Percentiles rank a stretch among this genome's conserved stretches.
Conservation (phyloP, 768 basidiomycete genomes). For the Chlorophyllum brunneum region DNA sequence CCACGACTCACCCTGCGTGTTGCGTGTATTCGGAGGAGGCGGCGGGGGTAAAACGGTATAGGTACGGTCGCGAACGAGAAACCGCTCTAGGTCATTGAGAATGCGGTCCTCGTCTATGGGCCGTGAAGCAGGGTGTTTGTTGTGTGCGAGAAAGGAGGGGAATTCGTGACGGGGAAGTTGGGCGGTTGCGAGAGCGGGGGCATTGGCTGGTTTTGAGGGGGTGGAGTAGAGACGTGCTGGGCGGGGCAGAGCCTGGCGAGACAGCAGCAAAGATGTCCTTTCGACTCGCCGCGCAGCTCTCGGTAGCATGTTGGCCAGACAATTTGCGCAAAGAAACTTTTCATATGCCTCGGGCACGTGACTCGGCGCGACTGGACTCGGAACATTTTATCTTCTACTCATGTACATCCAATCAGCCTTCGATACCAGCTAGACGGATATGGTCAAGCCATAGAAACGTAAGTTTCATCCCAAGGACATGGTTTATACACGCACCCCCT, state of each 20-base stretch:
- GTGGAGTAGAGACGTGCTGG: constrained; percentile 70
- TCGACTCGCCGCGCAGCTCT: constrained; percentile 34
- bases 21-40: constrained; percentile 41
- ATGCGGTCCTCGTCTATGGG: constrained; percentile 8
- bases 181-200: constrained; percentile 48
- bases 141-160: constrained; percentile 19
- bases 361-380: too few relatives aligned
- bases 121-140: background rate
- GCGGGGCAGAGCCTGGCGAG: constrained; percentile 64
- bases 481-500: too few relatives aligned
- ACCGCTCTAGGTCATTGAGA: constrained; percentile 41
- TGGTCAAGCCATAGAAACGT: too few relatives aligned
- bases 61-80: constrained; percentile 35
- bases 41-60: constrained; percentile 68
- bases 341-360: too few relatives aligned
- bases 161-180: constrained; percentile 34
- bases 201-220: constrained; percentile 50
- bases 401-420: too few relatives aligned
- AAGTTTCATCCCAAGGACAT: too few relatives aligned
- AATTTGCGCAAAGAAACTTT: too few relatives aligned
- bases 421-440: too few relatives aligned
- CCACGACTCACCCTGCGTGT: constrained; percentile 36
- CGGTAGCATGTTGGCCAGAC: too few relatives aligned
- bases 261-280: constrained; percentile 48
- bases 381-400: too few relatives aligned